These are phyloP conservation scores for Mycena galericulata DNA, from an alignment of 768 basidiomycete species.

Conservation along the genomic window DNA sequence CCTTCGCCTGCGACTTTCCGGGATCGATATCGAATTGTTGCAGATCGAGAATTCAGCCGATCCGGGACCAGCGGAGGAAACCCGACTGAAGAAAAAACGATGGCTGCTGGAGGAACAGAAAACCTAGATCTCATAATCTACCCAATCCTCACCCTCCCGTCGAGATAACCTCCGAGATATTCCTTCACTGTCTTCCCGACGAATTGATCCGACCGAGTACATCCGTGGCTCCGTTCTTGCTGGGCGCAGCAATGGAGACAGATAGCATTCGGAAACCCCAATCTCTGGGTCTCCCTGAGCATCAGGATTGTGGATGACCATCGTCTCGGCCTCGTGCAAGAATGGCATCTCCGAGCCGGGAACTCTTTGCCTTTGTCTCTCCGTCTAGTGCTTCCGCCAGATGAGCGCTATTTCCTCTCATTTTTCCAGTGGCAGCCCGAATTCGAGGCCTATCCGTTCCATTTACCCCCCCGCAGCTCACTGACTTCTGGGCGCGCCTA, in stretches of 20 bases:
- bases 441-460: background rate
- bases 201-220: background rate
- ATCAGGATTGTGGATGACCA: background rate
- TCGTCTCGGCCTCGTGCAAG: background rate
- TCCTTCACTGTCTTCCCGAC: constrained; percentile 1
- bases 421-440: background rate
- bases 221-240: background rate
- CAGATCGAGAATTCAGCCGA: background rate
- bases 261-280: background rate
- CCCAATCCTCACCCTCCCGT: background rate
- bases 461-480: background rate
- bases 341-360: background rate
- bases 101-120: background rate
- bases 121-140: background rate
- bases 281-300: background rate
- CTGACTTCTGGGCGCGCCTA: background rate
- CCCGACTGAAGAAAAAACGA: background rate
- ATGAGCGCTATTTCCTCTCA: background rate
- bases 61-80: no score
- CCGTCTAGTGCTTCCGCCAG: background rate
- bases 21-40: background rate
- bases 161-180: constrained; percentile 4
- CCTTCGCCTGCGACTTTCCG: background rate
- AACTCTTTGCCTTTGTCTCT: background rate
- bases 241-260: background rate